These are phyloP conservation scores for Mucuna pruriens DNA, from an alignment of 306 rosid genomes.

Conservation along the genomic window DNA sequence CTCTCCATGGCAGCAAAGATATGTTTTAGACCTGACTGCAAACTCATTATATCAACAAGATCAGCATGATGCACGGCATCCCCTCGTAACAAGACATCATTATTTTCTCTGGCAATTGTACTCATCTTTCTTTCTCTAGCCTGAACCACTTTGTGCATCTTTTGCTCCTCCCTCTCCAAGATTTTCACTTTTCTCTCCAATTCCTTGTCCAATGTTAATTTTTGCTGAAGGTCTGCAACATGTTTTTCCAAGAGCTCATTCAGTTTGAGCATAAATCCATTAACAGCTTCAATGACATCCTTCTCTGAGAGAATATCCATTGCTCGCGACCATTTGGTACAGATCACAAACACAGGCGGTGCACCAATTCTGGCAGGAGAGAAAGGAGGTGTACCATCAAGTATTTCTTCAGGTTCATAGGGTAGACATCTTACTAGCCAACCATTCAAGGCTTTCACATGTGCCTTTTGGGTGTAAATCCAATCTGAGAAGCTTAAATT, in stretches of 20 bases:
- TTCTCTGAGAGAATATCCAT: slow-evolving; percentile 59
- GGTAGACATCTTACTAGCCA: slow-evolving; percentile 68
- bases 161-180: slow-evolving; percentile 56
- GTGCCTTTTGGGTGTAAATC: slow-evolving; percentile 60
- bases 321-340: slow-evolving; percentile 63
- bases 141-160: slow-evolving; percentile 49
- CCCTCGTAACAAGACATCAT: neutral
- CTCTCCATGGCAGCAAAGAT: slow-evolving; percentile 56
- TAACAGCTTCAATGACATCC: slow-evolving; percentile 58
- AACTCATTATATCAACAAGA: neutral
- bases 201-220: slow-evolving; percentile 49
- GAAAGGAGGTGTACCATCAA: slow-evolving; percentile 34
- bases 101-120: slow-evolving; percentile 24
- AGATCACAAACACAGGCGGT: slow-evolving; percentile 61
- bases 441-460: slow-evolving; percentile 63
- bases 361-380: slow-evolving; percentile 63
- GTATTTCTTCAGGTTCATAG: slow-evolving; percentile 55
- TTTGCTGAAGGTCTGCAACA: slow-evolving; percentile 50
- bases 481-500: slow-evolving; percentile 57
- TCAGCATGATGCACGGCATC: slow-evolving; percentile 34
- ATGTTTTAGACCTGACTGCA: slow-evolving; percentile 52
- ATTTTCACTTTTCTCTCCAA: slow-evolving; percentile 48
- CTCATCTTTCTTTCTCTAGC: slow-evolving; percentile 42
- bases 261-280: slow-evolving; percentile 42
- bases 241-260: slow-evolving; percentile 54